These are phyloP conservation scores for Hippophae rhamnoides DNA, from an alignment of 306 rosid species.

Conservation along the genomic window DNA sequence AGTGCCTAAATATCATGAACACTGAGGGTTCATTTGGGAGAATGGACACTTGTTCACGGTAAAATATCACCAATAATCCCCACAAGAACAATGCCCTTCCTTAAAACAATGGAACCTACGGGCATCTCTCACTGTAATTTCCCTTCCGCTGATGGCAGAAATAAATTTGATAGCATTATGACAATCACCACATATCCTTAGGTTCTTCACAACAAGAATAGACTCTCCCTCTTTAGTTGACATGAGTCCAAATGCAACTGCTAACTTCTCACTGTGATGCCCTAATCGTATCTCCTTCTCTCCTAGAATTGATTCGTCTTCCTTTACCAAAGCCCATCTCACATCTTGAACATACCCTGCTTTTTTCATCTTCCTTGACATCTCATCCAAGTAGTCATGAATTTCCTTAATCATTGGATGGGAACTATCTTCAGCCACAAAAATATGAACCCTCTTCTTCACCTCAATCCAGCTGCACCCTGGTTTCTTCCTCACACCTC, in stretches of 20 bases:
- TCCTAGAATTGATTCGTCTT: constrained; percentile 36
- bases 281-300: constrained; percentile 59
- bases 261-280: constrained; percentile 72
- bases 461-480: constrained; percentile 89
- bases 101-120: constrained; percentile 78
- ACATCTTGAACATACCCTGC: constrained; percentile 60
- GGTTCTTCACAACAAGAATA: constrained; percentile 63
- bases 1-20: too few species aligned
- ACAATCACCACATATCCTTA: constrained; percentile 79
- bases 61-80: constrained; percentile 57
- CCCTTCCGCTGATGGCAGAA: constrained; percentile 50
- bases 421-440: constrained; percentile 70
- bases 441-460: constrained; percentile 44
- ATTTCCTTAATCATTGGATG: constrained; percentile 66
- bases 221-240: constrained; percentile 55
- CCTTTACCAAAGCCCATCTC: constrained; percentile 54
- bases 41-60: background rate
- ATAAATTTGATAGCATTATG: constrained; percentile 71
- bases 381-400: constrained; percentile 50
- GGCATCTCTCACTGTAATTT: constrained; percentile 67
- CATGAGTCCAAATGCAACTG: constrained; percentile 62
- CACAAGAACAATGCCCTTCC: constrained; percentile 65
- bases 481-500: constrained; percentile 73
- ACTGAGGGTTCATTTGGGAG: too few species aligned
- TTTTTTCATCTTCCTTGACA: constrained; percentile 45